Percentiles rank a stretch among this genome's conserved stretches.
These are phyloP conservation scores for Plenodomus lindquistii DNA, from an alignment of 2,329 filamentous ascomycete species.

Conservation along the genomic window DNA sequence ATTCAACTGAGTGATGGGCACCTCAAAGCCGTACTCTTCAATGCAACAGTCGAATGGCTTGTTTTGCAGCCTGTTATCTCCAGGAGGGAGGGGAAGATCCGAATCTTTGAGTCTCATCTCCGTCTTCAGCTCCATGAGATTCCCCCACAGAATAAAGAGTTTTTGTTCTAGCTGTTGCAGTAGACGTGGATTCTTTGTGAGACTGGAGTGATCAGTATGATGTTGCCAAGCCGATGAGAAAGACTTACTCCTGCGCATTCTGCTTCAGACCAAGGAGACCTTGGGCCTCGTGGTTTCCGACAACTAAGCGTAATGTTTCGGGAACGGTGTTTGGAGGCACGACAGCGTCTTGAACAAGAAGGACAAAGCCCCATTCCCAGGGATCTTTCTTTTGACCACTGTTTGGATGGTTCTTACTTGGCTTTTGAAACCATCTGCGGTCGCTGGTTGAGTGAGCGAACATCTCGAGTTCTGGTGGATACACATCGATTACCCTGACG, in stretches of 20 bases:
- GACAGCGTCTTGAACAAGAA: conserved; percentile 74
- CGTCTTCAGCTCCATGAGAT: conserved; percentile 62
- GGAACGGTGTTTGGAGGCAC: conserved; percentile 27
- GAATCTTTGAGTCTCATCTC: conserved; percentile 59
- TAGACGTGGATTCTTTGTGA: conserved; percentile 56
- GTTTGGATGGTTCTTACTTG: conserved; percentile 43
- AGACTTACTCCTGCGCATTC: conserved; percentile 58
- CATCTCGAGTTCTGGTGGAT: conserved; percentile 69
- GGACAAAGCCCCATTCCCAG: conserved; percentile 85
- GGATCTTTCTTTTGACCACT: conserved; percentile 48
- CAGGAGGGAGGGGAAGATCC: conserved; percentile 28
- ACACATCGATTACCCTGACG: conserved; percentile 82
- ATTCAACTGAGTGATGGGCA: conserved; percentile 12
- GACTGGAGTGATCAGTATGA: conserved; percentile 46
- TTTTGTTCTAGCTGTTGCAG: conserved; percentile 66
- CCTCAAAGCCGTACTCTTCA: conserved; percentile 30
- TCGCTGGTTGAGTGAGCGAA: conserved; percentile 61
- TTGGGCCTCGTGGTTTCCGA: conserved; percentile 61
- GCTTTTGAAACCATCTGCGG: conserved; percentile 29
- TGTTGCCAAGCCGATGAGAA: background rate
- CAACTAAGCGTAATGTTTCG: conserved; percentile 65
- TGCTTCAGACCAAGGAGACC: conserved; percentile 60
- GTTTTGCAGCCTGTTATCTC: conserved; percentile 40
- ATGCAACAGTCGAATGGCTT: conserved; percentile 47
- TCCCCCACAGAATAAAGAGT: conserved; percentile 81